Evolutionary conservation across 305 asterid genomes (phyloP), one percentile per base, ranked within the genome.

Genomic region (Fraxinus angustifolia): DNA sequence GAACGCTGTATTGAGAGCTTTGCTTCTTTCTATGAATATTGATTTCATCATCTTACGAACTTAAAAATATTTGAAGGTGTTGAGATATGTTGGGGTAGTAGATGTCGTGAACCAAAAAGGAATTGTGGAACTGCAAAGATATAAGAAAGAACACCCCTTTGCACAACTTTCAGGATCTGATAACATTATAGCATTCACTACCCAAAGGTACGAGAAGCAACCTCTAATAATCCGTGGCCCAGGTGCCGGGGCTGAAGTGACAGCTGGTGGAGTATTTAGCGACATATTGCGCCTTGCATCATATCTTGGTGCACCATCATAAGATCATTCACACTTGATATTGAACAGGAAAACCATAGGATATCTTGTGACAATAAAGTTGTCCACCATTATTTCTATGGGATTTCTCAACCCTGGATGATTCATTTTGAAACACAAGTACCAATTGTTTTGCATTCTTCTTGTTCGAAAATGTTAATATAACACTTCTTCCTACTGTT

Each of bases 201-300:
- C 97, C 26, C 97, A 89, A 91, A 94, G 99, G 86, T 96, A 96
- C 40, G 90, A 88, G 72, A 93, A 92, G 86, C 98, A 94, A 79
- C 98, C 97, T 0, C 77, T 94, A 76, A 94, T 96, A 8, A 91
- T 96, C 48, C 99, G 98, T 76, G 99, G 98, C 48, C 99, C 99
- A 0, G 98, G 99, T 83, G 99, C 99, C n/a, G 99, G 99, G 58
- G 99, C 99, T 23, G 98, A 91, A 90, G 99, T 96, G 58, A 96
- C 98, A 0, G 98, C 99, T 6, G 99, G 94, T 28, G 99, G 99
- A 80, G 92, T 96, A 31, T 94, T 96, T 88, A 91, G 98, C 42
- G 99, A 96, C 87, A 85, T 96, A 80, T 87, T 96, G 88, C 98
- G 99, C 80, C 98, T 96, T 60, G 94, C 99, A n/a, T 94, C 99